Conservation (phyloP, 805 yeast genomes). For the Candida qinlingensis region DNA sequence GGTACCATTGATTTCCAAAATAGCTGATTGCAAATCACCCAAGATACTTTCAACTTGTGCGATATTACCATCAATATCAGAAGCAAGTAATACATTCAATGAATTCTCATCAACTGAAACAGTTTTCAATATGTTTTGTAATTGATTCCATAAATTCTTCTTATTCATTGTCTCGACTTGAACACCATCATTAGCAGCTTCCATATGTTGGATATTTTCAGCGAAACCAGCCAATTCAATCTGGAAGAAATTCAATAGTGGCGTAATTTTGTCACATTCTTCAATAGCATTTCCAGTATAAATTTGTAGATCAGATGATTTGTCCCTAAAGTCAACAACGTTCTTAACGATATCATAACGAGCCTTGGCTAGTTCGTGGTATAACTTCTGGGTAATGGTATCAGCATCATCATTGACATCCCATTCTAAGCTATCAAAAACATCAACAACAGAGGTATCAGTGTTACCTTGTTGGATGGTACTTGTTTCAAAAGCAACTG, state of each 20-base stretch:
- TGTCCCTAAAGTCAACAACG: constrained; percentile 44
- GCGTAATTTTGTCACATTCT: constrained; percentile 53
- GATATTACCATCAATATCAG: constrained; percentile 44
- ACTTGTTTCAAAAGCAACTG: constrained; percentile 25
- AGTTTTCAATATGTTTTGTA: constrained; percentile 63
- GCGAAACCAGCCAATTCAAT: constrained; percentile 61
- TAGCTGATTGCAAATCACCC: constrained; percentile 53
- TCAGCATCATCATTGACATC: constrained; percentile 58
- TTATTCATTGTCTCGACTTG: constrained; percentile 82
- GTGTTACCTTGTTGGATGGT: constrained; percentile 10
- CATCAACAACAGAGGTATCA: constrained; percentile 44
- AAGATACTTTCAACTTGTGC: constrained; percentile 53
- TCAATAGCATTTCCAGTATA: constrained; percentile 38
- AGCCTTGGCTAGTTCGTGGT: constrained; percentile 52
- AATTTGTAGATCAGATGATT: constrained; percentile 36
- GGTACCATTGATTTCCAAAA: constrained; percentile 52
- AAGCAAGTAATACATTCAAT: constrained; percentile 39
- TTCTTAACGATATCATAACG: constrained; percentile 59
- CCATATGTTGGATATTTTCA: constrained; percentile 66
- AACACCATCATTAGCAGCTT: constrained; percentile 70
- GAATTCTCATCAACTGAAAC: constrained; percentile 59
- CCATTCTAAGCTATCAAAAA: constrained; percentile 79
- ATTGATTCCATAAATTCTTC: constrained; percentile 64
- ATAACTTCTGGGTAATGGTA: constrained; percentile 50
- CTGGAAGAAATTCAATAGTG: constrained; percentile 48